These are phyloP conservation scores for Ogataea philodendri DNA, from an alignment of 805 yeast species.

Conservation along the genomic window DNA sequence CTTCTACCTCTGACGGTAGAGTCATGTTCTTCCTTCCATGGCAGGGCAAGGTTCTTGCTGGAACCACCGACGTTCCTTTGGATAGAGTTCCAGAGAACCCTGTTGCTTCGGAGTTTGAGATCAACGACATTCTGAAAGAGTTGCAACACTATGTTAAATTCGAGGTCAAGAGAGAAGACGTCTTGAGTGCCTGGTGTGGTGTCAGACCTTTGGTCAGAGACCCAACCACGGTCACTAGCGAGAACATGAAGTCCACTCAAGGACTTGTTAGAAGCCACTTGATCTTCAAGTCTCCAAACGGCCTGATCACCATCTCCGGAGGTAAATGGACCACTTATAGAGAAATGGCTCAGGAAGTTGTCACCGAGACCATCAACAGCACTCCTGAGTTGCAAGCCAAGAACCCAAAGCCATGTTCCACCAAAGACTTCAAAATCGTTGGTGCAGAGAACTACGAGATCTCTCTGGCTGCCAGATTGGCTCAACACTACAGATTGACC, in stretches of 20 bases:
- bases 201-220: constrained; percentile 92
- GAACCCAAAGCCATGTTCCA: constrained; percentile 45
- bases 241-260: constrained; percentile 56
- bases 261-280: constrained; percentile 90
- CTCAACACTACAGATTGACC: constrained; percentile 73
- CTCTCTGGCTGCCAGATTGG: constrained; percentile 72
- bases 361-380: constrained; percentile 62
- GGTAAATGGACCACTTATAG: constrained; percentile 99
- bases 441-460: constrained; percentile 83
- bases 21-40: constrained; percentile 97
- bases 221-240: constrained; percentile 46
- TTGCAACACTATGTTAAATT: constrained; percentile 86
- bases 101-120: constrained; percentile 82
- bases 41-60: constrained; percentile 96
- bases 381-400: constrained; percentile 36
- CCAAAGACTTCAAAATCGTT: constrained; percentile 54
- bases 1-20: constrained; percentile 90
- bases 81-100: constrained; percentile 71
- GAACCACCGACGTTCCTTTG: constrained; percentile 92
- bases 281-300: constrained; percentile 63
- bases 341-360: constrained; percentile 96
- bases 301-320: constrained; percentile 86
- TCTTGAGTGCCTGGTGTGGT: constrained; percentile 95
- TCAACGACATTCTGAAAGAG: constrained; percentile 81
- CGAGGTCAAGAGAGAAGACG: constrained; percentile 87